A percentile compares a stretch with the other conserved stretches of the same genome.
phyloP scores from a whole-genome alignment of 2,329 filamentous ascomycete genomes.

The Cadophora malorum region DNA sequence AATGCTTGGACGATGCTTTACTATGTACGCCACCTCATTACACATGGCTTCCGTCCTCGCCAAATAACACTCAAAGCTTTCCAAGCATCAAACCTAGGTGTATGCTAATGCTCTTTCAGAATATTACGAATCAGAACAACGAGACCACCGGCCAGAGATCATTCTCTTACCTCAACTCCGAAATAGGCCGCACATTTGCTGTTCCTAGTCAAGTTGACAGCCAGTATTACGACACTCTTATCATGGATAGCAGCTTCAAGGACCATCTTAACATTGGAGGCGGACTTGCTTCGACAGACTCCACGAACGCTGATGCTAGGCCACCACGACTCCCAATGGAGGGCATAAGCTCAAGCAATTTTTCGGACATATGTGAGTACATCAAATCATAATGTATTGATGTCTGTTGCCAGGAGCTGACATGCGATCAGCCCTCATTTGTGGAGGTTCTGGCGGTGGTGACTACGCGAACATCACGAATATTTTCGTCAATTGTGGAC shows the following conservation, averaged over 20 bases:
- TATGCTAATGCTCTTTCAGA: slow-evolving; percentile 46
- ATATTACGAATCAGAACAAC: slow-evolving; percentile 27
- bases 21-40: background rate
- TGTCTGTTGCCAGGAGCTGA: background rate
- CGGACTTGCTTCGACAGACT: slow-evolving; percentile 9
- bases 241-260: slow-evolving; percentile 21
- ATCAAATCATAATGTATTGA: background rate
- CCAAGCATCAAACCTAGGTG: background rate
- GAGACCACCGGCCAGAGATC: slow-evolving; percentile 27
- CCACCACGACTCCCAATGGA: slow-evolving; percentile 44
- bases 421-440: slow-evolving; percentile 35
- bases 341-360: slow-evolving; percentile 39
- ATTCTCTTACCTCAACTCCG: slow-evolving; percentile 49
- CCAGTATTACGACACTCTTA: slow-evolving; percentile 21
- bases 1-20: slow-evolving; percentile 50
- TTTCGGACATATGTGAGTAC: slow-evolving; percentile 26
- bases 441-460: slow-evolving; percentile 42
- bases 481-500: slow-evolving; percentile 49
- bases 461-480: slow-evolving; percentile 52
- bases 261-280: slow-evolving; percentile 24
- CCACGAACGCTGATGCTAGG: slow-evolving; percentile 16
- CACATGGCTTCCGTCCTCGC: background rate
- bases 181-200: slow-evolving; percentile 46
- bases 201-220: slow-evolving; percentile 26
- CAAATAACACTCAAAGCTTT: background rate